Evolutionary conservation across 2,329 filamentous ascomycete species (phyloP).

Genomic region (Fusarium sp.): DNA sequence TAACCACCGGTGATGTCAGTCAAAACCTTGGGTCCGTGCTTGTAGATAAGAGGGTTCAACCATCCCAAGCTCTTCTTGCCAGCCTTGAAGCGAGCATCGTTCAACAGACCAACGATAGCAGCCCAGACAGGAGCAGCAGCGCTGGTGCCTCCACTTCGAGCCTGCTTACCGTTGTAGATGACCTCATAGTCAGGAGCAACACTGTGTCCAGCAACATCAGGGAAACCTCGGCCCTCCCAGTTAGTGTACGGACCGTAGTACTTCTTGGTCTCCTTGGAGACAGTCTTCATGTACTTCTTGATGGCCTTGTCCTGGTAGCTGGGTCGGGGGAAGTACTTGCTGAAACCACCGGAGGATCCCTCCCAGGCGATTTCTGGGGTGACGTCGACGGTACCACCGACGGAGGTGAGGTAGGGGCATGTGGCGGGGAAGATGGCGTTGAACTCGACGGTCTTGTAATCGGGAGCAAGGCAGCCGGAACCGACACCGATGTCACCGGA

Average conservation of each 20-base stretch:
- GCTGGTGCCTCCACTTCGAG: conserved; percentile 47
- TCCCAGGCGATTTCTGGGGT: conserved; percentile 55
- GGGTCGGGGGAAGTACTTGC: conserved; percentile 57
- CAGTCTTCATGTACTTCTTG: conserved; percentile 45
- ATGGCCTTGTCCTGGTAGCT: conserved; percentile 56
- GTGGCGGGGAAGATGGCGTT: conserved; percentile 50
- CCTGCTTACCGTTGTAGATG: conserved; percentile 39
- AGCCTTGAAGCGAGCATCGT: conserved; percentile 54
- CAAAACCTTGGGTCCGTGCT: conserved; percentile 26
- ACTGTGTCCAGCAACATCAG: conserved; percentile 52
- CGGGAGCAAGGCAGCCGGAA: conserved; percentile 21
- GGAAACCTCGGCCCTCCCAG: conserved; percentile 51
- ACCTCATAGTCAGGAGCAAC: conserved; percentile 62
- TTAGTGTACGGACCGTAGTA: conserved; percentile 46
- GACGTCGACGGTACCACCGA: conserved; percentile 60
- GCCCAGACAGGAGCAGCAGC: conserved; percentile 59
- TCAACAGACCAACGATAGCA: conserved; percentile 56
- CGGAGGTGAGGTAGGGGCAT: conserved; percentile 58
- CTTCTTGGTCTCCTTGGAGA: conserved; percentile 50
- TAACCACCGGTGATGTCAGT: conserved; percentile 44
- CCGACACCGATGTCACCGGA: conserved; percentile 37
- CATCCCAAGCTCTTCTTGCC: conserved; percentile 57
- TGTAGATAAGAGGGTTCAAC: conserved; percentile 57
- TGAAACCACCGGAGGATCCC: conserved; percentile 58
- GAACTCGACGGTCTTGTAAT: conserved; percentile 38